Percentiles rank a stretch among this genome's conserved stretches.
Conservation (phyloP, 495 filamentous ascomycete genomes). For the Pyronema domesticum region DNA sequence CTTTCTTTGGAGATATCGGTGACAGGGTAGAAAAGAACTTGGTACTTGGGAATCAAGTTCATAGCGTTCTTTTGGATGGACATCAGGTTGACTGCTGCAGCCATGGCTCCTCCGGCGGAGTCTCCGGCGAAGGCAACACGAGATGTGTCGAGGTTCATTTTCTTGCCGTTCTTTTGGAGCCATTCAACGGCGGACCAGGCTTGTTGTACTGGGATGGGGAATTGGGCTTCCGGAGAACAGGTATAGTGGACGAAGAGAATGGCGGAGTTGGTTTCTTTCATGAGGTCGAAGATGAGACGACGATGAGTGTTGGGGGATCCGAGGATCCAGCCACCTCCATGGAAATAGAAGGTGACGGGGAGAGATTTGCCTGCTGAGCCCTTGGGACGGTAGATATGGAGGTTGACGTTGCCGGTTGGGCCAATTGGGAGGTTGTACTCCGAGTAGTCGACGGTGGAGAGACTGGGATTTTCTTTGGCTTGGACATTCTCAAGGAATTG, state of each 20-base stretch:
- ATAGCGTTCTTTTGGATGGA: conserved; percentile 3
- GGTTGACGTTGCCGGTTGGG: conserved; percentile 6
- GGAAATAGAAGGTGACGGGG: conserved; percentile 8
- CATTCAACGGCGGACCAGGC: conserved; percentile 19
- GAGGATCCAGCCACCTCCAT: conserved; percentile 15
- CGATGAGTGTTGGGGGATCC: conserved; percentile 9
- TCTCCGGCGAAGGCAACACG: conserved; percentile 20
- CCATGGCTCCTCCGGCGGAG: conserved; percentile 19
- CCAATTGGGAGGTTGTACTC: conserved; percentile 13
- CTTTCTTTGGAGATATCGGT: conserved; percentile 15
- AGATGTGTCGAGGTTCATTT: conserved; percentile 7
- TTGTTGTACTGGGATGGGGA: conserved; percentile 23
- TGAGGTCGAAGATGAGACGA: conserved; percentile 11
- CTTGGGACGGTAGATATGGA: conserved; percentile 11
- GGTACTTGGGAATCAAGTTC: conserved; percentile 10
- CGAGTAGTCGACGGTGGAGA: conserved; percentile 7
- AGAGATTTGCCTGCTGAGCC: not conserved
- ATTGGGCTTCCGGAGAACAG: conserved; percentile 21
- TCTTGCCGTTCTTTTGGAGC: conserved; percentile 13
- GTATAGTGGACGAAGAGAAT: conserved; percentile 25
- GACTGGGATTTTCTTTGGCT: conserved; percentile 1
- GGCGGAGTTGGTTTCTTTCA: conserved; percentile 14
- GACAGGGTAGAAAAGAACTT: conserved; percentile 20
- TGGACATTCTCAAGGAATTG: conserved; percentile 8
- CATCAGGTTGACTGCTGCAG: conserved; percentile 8